Conservation (phyloP, 768 basidiomycete species). For the Tulasnella sp. region DNA sequence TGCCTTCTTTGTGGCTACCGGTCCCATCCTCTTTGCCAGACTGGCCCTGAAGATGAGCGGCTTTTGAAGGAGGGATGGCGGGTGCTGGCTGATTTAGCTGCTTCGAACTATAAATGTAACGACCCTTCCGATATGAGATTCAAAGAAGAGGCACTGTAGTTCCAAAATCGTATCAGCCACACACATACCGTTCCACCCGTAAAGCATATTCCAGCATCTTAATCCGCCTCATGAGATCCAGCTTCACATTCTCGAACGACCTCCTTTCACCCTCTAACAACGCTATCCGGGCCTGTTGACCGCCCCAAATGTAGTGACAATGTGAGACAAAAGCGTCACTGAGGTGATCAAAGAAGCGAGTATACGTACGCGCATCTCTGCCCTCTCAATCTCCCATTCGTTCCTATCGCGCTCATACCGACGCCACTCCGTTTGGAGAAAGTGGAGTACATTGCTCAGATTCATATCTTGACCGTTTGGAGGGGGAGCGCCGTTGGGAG, state of each 20-base stretch:
- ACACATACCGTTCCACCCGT: constrained; percentile 83
- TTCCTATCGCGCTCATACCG: constrained; percentile 96
- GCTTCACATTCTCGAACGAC: constrained; percentile 93
- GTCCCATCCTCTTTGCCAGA: constrained; percentile 28
- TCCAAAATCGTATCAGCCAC: background rate
- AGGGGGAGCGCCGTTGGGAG: constrained; percentile 54
- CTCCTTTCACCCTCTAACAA: constrained; percentile 93
- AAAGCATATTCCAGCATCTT: constrained; percentile 99
- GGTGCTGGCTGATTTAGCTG: constrained; percentile 54
- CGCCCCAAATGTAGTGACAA: background rate
- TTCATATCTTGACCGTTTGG: constrained; percentile 88
- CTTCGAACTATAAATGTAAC: constrained; percentile 49
- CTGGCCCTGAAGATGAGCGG: constrained; percentile 48
- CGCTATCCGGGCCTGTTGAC: constrained; percentile 78
- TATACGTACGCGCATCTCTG: constrained; percentile 87
- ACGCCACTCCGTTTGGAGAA: constrained; percentile 96
- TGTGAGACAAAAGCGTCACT: background rate
- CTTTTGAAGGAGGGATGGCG: constrained; percentile 54
- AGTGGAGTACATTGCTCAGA: constrained; percentile 90
- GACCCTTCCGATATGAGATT: constrained; percentile 12
- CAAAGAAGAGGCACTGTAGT: constrained; percentile 3
- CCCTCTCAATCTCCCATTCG: constrained; percentile 99
- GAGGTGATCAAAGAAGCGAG: constrained; percentile 13
- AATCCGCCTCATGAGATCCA: constrained; percentile 90
- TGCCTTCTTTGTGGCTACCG: constrained; percentile 49